These are phyloP conservation scores for Sporothrix protearum DNA, from an alignment of 2,329 filamentous ascomycete genomes.

Conservation along the genomic window DNA sequence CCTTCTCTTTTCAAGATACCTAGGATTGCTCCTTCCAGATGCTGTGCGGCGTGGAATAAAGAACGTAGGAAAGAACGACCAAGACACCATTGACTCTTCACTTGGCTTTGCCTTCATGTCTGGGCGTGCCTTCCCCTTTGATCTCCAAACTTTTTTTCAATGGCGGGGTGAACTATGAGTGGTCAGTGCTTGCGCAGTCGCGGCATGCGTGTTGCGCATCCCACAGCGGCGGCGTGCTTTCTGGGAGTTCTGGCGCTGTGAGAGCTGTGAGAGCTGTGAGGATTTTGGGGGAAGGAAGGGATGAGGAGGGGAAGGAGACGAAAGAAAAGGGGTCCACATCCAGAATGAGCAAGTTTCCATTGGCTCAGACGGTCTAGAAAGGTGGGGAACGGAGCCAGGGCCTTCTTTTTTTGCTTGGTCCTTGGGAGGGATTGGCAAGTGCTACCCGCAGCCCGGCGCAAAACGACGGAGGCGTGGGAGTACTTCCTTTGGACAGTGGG, in stretches of 20 bases:
- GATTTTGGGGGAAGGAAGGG: not conserved
- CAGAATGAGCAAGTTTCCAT: conserved; percentile 29
- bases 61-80: not conserved
- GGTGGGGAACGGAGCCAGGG: conserved; percentile 5
- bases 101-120: not conserved
- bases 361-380: conserved; percentile 15
- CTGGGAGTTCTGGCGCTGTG: not conserved
- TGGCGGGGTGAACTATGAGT: not conserved
- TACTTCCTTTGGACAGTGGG: too few species aligned
- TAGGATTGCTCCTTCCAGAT: not conserved
- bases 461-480: not conserved
- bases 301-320: conserved; percentile 1
- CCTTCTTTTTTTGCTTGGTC: not conserved
- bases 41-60: conserved; percentile 1
- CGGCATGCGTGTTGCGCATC: conserved; percentile 1
- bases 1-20: not conserved
- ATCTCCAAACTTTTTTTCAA: conserved; percentile 5
- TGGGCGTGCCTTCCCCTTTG: not conserved
- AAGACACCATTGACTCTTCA: not conserved
- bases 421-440: not conserved
- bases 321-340: not conserved
- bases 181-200: not conserved
- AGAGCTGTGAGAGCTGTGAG: not conserved
- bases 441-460: conserved; percentile 1
- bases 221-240: not conserved